Evolutionary conservation across 306 rosid genomes (phyloP), one percentile per base, ranked within the genome.

Genomic region (Begonia masoniana): DNA sequence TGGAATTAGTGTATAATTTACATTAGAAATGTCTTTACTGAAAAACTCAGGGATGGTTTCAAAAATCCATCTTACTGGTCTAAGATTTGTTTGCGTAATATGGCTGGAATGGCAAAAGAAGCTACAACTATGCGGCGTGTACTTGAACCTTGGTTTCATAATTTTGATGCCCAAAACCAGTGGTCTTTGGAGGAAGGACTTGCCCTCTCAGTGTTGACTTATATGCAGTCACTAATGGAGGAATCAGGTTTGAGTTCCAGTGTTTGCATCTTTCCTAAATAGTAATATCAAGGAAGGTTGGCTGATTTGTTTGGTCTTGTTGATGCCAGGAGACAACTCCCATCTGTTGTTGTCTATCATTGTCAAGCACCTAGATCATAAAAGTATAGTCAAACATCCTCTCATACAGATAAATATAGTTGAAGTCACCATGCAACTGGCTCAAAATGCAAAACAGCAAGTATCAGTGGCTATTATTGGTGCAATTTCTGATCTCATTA

Each of bases 331-430:
- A 64, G 86, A 81, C 66, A 75, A 79, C 59, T 81, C 82, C 48
- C 84, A 82, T 68, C 66, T 86, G 62, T 69, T 91, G 55, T 75
- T 91, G 62, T 84, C 94, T 60, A 77, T 63, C 68, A 71, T 91
- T 81, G 79, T 86, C 72, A 91, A 91, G 79, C 99, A 91, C 78
- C 73, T 91, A 88, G 99, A 86, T 79, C 99, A 91, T 67, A 83
- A 83, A 84, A 81, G 81, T 69, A 87, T 81, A 51, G 71, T 68
- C 56, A 86, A 68, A 71, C 74, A 77, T 56, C 96, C 96, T 60
- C 69, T 64, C 26, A 31, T 81, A 66, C 94, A 83, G 71, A 79
- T 65, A 45, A 68, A 79, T 64, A 81, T 86, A 36, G 68, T 79
- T 39, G 75, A 73, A 60, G 78, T 75, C 65, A 76, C 69, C 66